Evolutionary conservation across 2,329 filamentous ascomycete species (phyloP).

Genomic region (Akanthomyces uredinophilus): DNA sequence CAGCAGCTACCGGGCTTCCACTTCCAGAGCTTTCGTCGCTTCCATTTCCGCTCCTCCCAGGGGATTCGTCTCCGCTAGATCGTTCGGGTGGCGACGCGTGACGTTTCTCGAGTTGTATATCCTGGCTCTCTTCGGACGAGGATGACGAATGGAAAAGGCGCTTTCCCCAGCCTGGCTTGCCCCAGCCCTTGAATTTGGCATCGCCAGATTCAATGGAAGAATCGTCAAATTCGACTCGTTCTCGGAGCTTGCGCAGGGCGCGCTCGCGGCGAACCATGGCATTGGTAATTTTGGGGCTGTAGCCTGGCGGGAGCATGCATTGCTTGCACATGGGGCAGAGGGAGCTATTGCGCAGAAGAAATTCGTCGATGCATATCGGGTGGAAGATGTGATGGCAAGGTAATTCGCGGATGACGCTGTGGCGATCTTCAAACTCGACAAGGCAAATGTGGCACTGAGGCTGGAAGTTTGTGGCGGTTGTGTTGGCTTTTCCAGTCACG

Average conservation of each 20-base stretch:
- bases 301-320: constrained; percentile 66
- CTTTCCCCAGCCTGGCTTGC: constrained; percentile 20
- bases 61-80: constrained; percentile 1
- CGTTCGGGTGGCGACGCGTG: not conserved
- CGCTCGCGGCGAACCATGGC: constrained; percentile 80
- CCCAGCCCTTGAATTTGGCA: constrained; percentile 32
- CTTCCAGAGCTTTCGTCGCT: not conserved
- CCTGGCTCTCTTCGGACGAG: constrained; percentile 18
- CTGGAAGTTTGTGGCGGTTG: constrained; percentile 59
- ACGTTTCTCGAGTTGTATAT: constrained; percentile 11
- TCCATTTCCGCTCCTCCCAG: not conserved
- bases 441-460: constrained; percentile 87
- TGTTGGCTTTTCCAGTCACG: constrained; percentile 30
- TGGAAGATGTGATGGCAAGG: constrained; percentile 93
- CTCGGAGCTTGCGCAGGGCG: constrained; percentile 56
- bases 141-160: constrained; percentile 28
- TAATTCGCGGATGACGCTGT: constrained; percentile 74
- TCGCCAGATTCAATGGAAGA: constrained; percentile 28
- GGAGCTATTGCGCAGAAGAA: constrained; percentile 71
- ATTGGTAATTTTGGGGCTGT: constrained; percentile 70
- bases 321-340: constrained; percentile 89
- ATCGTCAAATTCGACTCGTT: constrained; percentile 43
- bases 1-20: not conserved
- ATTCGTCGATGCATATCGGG: constrained; percentile 83
- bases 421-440: constrained; percentile 66